A percentile compares a stretch with the other conserved stretches of the same genome.
Conservation (phyloP, 495 filamentous ascomycete species). For the Lasiosphaeria miniovina region DNA sequence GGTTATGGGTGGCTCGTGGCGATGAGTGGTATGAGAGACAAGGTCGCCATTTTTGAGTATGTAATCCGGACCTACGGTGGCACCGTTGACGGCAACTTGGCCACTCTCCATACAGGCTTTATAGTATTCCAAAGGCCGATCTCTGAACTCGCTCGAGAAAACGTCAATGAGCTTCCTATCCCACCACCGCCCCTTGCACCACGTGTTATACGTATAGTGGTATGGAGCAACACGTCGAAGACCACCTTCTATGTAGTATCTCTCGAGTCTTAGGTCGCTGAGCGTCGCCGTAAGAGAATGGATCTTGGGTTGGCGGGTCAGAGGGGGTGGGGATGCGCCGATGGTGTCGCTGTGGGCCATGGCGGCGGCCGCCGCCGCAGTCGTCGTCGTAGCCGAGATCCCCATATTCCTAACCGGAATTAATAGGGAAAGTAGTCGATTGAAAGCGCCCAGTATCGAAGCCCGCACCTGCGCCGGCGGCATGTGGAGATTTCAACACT, state of each 20-base stretch:
- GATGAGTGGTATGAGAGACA: constrained; percentile 89
- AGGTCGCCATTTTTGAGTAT: constrained; percentile 59
- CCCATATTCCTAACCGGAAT: too few species aligned
- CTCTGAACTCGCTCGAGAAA: constrained; percentile 80
- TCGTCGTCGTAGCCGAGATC: too few species aligned
- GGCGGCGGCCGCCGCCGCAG: too few species aligned
- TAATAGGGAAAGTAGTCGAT: too few species aligned
- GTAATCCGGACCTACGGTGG: constrained; percentile 50
- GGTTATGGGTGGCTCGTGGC: constrained; percentile 91
- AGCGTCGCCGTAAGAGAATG: constrained; percentile 31
- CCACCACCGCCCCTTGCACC: constrained; percentile 86
- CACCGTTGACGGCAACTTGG: constrained; percentile 69
- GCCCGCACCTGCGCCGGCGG: too few species aligned
- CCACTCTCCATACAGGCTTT: constrained; percentile 76
- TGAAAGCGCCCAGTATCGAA: too few species aligned
- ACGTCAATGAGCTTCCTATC: constrained; percentile 72
- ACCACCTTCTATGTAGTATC: constrained; percentile 76
- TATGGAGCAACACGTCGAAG: constrained; percentile 83
- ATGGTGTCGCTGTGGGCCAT: too few species aligned
- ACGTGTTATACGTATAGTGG: constrained; percentile 91
- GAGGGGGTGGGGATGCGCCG: too few species aligned
- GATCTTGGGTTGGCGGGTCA: too few species aligned
- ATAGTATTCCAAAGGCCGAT: constrained; percentile 85
- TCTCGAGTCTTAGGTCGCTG: constrained; percentile 60
- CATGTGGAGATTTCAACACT: too few species aligned